Base-by-base conservation (phyloP, 495 filamentous ascomycete genomes). In the Lepraria neglecta region DNA sequence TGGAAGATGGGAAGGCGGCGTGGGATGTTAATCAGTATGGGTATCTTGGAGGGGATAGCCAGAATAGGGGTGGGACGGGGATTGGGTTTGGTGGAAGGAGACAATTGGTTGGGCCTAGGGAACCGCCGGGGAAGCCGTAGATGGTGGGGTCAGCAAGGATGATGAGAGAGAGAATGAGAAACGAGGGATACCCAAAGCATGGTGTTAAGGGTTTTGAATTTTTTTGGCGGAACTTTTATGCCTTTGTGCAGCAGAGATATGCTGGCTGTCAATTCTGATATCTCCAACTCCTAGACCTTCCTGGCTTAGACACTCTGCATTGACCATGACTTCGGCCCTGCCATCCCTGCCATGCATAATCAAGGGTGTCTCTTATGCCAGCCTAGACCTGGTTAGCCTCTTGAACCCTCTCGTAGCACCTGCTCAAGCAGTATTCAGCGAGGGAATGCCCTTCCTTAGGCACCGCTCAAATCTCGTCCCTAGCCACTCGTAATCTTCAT, bases 21-120 rank as follows among this genome's bases (percentile, higher is more conserved):
- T 96, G 90, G 90, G 90, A 95, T 67, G 87, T 94, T 12, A 84
- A 89, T 67, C 91, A 96, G 74, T 96, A 91, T 64, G 91, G 91
- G 9, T 96, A 83, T 66, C 80, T 89, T 33, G 90, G 91, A 21
- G 91, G 91, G 6, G 91, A 96, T 69, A 84, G 80, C 62, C 88
- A 92, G 81, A 92, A 92, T 70, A 78, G 78, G 50, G 89, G 87
- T 0, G 77, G 73, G 2, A 74, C 78, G 61, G 89, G 89, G 1
- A 83, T 95, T 48, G 86, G 86, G 15, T 70, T 83, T 65, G 84
- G 85, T 31, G 87, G 87, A 3, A 78, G 87, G 68, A 82, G 90
- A 63, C 90, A 91, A 76, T 91, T 95, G 70, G 88, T 91, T 43
- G 85, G 85, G 9, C 89, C 90, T 6, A 76, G 90, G 64, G 88